phyloP scores from a whole-genome alignment of 345 rosid genomes.

The Salix viminalis region DNA sequence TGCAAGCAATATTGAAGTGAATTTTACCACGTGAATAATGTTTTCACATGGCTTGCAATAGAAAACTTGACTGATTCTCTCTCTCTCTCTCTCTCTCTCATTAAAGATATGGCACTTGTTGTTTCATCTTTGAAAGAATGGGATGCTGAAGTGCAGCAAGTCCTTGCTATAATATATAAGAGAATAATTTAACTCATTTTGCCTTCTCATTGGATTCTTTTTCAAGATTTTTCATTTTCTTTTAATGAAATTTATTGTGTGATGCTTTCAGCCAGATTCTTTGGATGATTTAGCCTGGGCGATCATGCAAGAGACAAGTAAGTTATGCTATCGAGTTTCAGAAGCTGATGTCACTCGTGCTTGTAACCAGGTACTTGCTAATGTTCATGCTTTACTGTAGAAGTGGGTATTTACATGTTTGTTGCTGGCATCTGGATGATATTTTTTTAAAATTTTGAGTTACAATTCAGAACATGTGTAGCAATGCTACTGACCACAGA shows the following conservation, averaged over 20 bases:
- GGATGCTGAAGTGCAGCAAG: background rate
- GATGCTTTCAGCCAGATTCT: constrained; percentile 57
- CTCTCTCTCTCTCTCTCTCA: background rate
- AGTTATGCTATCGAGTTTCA: constrained; percentile 83
- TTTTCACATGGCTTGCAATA: background rate
- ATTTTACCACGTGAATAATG: background rate
- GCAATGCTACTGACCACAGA: background rate
- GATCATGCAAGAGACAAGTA: constrained; percentile 82
- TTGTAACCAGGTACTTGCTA: constrained; percentile 70
- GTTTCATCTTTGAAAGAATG: background rate
- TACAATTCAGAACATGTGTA: background rate
- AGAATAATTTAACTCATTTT: background rate
- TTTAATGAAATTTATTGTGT: background rate
- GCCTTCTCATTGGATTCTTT: background rate
- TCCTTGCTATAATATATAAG: background rate
- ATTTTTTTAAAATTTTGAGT: background rate
- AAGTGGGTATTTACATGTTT: background rate
- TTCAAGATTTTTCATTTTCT: background rate
- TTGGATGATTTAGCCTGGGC: constrained; percentile 93
- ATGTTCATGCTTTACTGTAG: background rate
- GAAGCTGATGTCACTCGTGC: constrained; percentile 96
- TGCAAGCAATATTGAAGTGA: background rate
- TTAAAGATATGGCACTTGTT: background rate
- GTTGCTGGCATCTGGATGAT: background rate
- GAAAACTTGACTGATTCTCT: background rate